Base-by-base conservation (phyloP, 2,329 filamentous ascomycete species). In the Penicillium sp. region DNA sequence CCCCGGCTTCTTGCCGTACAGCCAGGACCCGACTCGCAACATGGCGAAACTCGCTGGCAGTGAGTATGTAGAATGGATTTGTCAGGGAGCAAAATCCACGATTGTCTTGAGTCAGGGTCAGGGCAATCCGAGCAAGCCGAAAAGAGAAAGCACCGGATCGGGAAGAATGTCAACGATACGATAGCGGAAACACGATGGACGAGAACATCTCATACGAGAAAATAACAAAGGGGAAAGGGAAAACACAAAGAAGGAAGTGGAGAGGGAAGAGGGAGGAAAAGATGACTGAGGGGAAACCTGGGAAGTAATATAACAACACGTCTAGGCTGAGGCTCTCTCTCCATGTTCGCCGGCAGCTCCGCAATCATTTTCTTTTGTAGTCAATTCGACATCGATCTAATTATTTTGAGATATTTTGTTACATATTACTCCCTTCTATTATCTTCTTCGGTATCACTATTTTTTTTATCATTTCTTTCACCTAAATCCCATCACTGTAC, bases 1-100 rank as follows among this genome's bases (percentile, higher is more conserved):
- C 12, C 80, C 67, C 22, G 70, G 67, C 67, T 74, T 74, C 56
- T 75, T 77, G 67, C 71, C 71, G 57, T 75, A 76, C n/a, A 78
- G 67, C 76, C 76, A 78, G 51, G 74, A 74, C 50, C 75, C 75
- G 50, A 77, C 69, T 45, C 70, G 67, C 50, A 75, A 65, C 75
- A 77, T 77, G n/a, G 50, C 63, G 56, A 43, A 37, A 38, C 45
- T 19, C 31, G 1, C 30, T 33, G 30, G 10, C 8, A 33, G 44
- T 30, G 38, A 37, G 48, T n/a, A 36, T 36, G 47, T 46, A 33
- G 25, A 25, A 19, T 43, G 6, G 11, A 35, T 8, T 17, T 26
- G 31, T 31, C 28, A 8, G 22, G 12, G 19, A 37, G 40, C 48
- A 41, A 35, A 50, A 35, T 41, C 31, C 16, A 42, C 31, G 41